Conservation (phyloP, 371 early-diverging fungal genomes). For the Circinella minor region DNA sequence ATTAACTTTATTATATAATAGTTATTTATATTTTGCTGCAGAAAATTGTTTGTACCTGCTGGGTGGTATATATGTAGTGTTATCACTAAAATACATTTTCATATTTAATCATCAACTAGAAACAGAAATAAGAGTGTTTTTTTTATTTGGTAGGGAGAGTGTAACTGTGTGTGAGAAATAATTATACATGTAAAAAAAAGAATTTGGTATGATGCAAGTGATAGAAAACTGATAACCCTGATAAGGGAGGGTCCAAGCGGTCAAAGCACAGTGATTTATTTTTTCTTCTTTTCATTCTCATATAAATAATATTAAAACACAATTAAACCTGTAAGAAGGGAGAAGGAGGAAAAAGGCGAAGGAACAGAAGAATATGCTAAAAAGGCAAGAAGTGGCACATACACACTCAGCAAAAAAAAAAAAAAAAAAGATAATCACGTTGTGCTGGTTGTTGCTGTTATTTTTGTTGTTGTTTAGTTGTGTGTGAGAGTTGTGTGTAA, state of each 20-base stretch:
- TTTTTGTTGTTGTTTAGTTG: neutral
- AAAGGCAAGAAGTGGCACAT: too few species aligned
- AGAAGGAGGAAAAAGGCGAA: neutral
- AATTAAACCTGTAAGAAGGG: neutral
- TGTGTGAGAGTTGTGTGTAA: too few species aligned
- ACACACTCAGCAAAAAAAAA: too few species aligned
- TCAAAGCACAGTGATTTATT: neutral
- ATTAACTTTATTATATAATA: neutral
- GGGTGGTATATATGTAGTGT: too few species aligned
- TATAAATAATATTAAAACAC: neutral
- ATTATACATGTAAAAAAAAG: neutral
- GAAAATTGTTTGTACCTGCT: too few species aligned
- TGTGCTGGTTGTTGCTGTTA: neutral
- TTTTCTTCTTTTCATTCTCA: neutral
- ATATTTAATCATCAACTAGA: neutral
- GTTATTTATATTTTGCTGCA: too few species aligned
- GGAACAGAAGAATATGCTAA: too few species aligned
- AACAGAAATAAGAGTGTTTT: conserved; percentile 2
- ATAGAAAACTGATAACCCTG: conserved; percentile 10
- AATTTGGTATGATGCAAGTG: neutral
- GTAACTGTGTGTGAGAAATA: neutral
- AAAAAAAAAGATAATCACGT: neutral
- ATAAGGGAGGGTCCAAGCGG: conserved; percentile 7
- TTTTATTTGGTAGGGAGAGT: neutral
- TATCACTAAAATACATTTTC: neutral